Evolutionary conservation across 2,329 filamentous ascomycete species (phyloP).

Genomic region (Fusarium redolens): DNA sequence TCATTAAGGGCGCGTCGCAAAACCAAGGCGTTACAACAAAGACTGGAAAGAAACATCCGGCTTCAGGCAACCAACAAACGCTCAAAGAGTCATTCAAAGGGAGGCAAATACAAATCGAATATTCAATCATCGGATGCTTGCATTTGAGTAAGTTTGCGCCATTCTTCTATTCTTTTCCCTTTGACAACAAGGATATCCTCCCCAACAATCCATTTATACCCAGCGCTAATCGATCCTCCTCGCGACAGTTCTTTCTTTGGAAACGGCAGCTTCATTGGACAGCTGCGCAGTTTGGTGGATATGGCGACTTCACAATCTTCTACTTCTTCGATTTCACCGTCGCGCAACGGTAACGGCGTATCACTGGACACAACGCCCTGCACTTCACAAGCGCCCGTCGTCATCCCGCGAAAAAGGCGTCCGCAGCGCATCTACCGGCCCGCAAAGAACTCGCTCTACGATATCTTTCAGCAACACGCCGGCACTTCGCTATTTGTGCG

Average conservation of each 20-base stretch:
- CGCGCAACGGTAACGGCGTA: conserved; percentile 11
- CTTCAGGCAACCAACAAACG: conserved; percentile 34
- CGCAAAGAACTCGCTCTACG: conserved; percentile 62
- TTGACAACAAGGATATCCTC: conserved; percentile 2
- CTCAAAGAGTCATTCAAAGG: conserved; percentile 29
- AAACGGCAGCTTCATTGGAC: conserved; percentile 44
- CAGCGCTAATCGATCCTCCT: conserved; percentile 21
- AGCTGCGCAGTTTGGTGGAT: conserved; percentile 47
- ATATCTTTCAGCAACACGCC: conserved; percentile 61
- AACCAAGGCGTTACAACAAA: background rate
- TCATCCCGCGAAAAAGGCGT: conserved; percentile 40
- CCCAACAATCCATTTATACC: background rate
- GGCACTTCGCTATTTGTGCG: conserved; percentile 62
- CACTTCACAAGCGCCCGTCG: conserved; percentile 41
- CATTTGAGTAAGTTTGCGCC: conserved; percentile 44
- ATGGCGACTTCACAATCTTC: conserved; percentile 41
- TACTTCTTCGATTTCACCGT: conserved; percentile 14
- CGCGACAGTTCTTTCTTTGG: conserved; percentile 40
- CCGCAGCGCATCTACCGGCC: conserved; percentile 53
- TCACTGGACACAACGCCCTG: conserved; percentile 40
- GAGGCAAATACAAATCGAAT: background rate
- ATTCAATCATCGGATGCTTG: conserved; percentile 40
- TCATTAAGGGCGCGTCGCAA: conserved; percentile 40
- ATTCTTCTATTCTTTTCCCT: background rate
- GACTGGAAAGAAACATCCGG: conserved; percentile 23